Conservation (phyloP, 2,329 filamentous ascomycete genomes). For the Penicillium sp. region DNA sequence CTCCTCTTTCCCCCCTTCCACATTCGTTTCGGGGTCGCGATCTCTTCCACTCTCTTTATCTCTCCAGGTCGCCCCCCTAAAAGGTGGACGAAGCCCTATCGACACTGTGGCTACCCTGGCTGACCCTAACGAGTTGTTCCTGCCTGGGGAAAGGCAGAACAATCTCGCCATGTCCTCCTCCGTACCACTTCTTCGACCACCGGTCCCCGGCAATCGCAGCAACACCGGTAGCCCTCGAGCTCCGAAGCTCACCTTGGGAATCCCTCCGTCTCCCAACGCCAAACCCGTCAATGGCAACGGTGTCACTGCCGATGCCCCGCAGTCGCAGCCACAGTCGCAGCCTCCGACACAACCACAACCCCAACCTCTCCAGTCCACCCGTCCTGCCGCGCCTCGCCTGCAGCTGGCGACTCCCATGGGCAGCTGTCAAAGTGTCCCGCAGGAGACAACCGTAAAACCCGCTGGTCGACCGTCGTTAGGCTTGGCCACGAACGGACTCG, state of each 20-base stretch:
- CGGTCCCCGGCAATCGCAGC: conserved; percentile 68
- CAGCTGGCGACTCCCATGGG: conserved; percentile 88
- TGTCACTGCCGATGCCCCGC: conserved; percentile 26
- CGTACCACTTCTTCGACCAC: conserved; percentile 77
- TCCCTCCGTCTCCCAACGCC: conserved; percentile 79
- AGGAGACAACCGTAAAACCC: conserved; percentile 61
- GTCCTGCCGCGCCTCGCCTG: conserved; percentile 72
- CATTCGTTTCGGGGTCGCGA: conserved; percentile 6
- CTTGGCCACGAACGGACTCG: conserved; percentile 68
- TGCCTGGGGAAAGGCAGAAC: conserved; percentile 42
- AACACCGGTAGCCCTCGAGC: conserved; percentile 62
- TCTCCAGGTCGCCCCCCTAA: conserved; percentile 1
- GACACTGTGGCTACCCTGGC: conserved; percentile 39
- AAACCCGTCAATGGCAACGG: conserved; percentile 64
- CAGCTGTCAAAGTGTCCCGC: conserved; percentile 64
- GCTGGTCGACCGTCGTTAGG: conserved; percentile 56
- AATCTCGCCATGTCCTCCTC: conserved; percentile 63
- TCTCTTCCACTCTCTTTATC: conserved; percentile 10
- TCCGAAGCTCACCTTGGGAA: conserved; percentile 81
- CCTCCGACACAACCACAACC: conserved; percentile 18
- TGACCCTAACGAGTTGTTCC: conserved; percentile 42
- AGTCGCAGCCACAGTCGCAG: conserved; percentile 31
- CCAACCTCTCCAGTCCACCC: conserved; percentile 29
- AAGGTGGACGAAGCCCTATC: conserved; percentile 19
- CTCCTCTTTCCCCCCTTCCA: conserved; percentile 3